Evolutionary conservation across 495 filamentous ascomycete species (phyloP).

Genomic region (Halenospora varia): DNA sequence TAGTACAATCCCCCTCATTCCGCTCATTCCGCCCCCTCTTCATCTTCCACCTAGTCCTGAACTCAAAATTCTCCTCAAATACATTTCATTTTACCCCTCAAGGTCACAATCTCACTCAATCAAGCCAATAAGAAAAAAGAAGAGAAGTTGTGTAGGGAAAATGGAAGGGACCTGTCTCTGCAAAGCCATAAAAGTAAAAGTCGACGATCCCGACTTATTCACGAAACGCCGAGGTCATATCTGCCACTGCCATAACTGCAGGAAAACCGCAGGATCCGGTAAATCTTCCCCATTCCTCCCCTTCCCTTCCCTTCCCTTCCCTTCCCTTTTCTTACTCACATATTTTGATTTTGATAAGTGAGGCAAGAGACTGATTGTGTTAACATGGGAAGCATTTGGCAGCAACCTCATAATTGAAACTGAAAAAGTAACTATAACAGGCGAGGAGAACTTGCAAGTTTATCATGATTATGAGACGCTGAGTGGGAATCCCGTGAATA

Average conservation of each 20-base stretch:
- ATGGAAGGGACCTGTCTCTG: slow-evolving; percentile 35
- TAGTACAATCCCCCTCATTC: too few relatives aligned
- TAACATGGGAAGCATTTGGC: slow-evolving; percentile 14
- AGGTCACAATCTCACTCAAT: neutral
- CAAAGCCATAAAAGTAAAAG: slow-evolving; percentile 33
- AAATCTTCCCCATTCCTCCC: neutral
- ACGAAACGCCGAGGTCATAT: slow-evolving; percentile 26
- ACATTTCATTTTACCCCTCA: neutral
- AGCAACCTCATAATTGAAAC: slow-evolving; percentile 36
- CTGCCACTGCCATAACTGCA: slow-evolving; percentile 36
- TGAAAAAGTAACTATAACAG: slow-evolving; percentile 34
- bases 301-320: neutral
- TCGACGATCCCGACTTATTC: slow-evolving; percentile 37
- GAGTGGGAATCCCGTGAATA: slow-evolving; percentile 33
- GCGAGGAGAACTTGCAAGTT: slow-evolving; percentile 30
- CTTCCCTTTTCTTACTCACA: neutral
- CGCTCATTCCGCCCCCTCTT: too few relatives aligned
- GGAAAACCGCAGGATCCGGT: slow-evolving; percentile 38
- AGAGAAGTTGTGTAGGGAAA: too few relatives aligned
- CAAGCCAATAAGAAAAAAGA: neutral
- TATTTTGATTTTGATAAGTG: too few relatives aligned
- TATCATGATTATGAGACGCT: slow-evolving; percentile 32
- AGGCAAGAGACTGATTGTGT: too few relatives aligned
- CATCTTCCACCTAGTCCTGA: too few relatives aligned
- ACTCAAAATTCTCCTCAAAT: too few relatives aligned